Evolutionary conservation across 768 basidiomycete species (phyloP).

Genomic region (Termitomyces sp.): DNA sequence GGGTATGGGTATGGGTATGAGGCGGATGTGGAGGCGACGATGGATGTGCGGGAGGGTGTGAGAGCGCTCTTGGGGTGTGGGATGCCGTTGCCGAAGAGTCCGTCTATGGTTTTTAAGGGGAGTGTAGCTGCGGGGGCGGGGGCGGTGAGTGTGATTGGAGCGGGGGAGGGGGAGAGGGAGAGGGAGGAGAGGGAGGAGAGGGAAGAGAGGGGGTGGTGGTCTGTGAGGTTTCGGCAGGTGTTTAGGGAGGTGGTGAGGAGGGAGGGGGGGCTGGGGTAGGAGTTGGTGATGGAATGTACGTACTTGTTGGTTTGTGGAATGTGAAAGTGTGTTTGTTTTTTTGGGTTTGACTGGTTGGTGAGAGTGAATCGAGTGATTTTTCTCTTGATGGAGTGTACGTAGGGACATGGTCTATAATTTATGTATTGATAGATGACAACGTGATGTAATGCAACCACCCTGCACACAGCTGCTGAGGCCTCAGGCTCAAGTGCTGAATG

Average conservation of each 20-base stretch:
- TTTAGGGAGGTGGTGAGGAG: constrained; percentile 43
- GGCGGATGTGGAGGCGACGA: constrained; percentile 21
- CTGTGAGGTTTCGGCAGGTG: constrained; percentile 52
- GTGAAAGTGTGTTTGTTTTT: no score
- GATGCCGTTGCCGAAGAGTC: constrained; percentile 68
- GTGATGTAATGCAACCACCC: no score
- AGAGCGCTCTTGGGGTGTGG: constrained; percentile 38
- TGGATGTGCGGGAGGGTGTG: constrained; percentile 32
- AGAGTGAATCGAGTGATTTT: no score
- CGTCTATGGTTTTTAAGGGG: constrained; percentile 38
- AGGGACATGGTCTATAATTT: no score
- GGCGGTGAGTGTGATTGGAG: constrained; percentile 6
- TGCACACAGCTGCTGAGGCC: no score
- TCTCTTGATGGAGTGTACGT: no score
- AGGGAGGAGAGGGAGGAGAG: constrained; percentile 39
- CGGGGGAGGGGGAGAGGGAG: not conserved
- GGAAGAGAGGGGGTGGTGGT: constrained; percentile 77
- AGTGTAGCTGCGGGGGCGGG: constrained; percentile 30
- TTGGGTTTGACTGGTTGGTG: no score
- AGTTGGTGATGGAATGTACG: no score
- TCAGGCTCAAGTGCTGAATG: no score
- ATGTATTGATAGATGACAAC: no score
- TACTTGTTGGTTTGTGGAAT: not conserved
- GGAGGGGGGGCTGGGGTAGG: not conserved
- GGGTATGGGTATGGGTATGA: not conserved